Percentiles rank a stretch among this genome's conserved stretches.
Conservation (phyloP, 208 protist species). For the Leptomonas pyrrhocoris region DNA sequence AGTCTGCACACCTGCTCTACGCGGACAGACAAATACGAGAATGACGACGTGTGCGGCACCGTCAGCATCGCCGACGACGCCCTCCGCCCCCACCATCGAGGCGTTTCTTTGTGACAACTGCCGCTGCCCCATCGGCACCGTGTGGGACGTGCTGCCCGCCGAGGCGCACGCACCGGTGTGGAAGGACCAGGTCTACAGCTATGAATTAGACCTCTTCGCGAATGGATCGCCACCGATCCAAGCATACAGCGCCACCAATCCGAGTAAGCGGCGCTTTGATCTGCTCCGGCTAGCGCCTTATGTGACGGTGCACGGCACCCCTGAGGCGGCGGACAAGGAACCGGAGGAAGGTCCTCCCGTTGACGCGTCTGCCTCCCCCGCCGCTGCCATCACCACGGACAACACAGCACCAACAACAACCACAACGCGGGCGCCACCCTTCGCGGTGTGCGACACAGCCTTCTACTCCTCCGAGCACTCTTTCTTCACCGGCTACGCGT, state of each 20-base stretch:
- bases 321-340: background rate
- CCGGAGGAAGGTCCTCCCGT: background rate
- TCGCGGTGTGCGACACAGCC: conserved; percentile 30
- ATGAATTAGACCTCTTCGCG: conserved; percentile 76
- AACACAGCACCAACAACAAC: background rate
- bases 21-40: background rate
- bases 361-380: background rate
- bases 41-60: background rate
- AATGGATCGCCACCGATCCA: conserved; percentile 47
- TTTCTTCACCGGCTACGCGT: conserved; percentile 81
- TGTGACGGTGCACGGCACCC: conserved; percentile 15
- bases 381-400: background rate
- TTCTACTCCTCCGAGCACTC: conserved; percentile 72
- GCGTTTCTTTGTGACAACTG: conserved; percentile 64
- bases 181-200: conserved; percentile 68
- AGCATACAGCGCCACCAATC: conserved; percentile 86
- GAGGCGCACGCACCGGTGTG: conserved; percentile 38
- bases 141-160: conserved; percentile 51
- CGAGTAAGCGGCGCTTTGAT: conserved; percentile 67
- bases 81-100: conserved; percentile 11
- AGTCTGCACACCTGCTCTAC: background rate
- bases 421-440: conserved; percentile 4
- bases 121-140: conserved; percentile 42
- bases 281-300: conserved; percentile 51
- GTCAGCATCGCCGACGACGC: background rate